These are phyloP conservation scores for Erythrobasidium hasegawianum DNA, from an alignment of 1,284 basidiomycete genomes.

Conservation along the genomic window DNA sequence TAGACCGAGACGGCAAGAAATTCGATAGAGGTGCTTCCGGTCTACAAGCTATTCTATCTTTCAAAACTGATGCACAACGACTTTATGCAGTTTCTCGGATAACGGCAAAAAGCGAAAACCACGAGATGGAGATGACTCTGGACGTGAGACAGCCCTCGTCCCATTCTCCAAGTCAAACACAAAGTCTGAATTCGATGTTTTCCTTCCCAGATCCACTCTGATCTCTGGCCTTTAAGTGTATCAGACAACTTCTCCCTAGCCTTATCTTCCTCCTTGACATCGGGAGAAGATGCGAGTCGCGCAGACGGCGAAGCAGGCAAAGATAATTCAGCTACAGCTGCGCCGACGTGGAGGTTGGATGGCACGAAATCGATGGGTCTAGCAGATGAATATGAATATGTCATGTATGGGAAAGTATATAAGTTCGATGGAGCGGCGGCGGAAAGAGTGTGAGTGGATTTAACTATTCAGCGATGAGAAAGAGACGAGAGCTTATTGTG, in stretches of 20 bases:
- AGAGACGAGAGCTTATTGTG: not conserved
- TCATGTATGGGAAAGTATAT: slow-evolving; percentile 99
- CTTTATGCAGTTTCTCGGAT: slow-evolving; percentile 71
- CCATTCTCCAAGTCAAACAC: slow-evolving; percentile 44
- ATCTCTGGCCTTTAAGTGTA: slow-evolving; percentile 49
- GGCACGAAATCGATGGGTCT: slow-evolving; percentile 79
- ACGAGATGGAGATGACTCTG: slow-evolving; percentile 80
- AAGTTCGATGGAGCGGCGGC: slow-evolving; percentile 85
- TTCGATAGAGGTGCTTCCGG: slow-evolving; percentile 79
- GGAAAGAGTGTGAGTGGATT: slow-evolving; percentile 73
- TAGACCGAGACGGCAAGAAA: slow-evolving; percentile 92
- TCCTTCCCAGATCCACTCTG: slow-evolving; percentile 38
- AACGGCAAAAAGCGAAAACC: slow-evolving; percentile 58
- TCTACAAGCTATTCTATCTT: not conserved
- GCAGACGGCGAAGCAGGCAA: slow-evolving; percentile 43
- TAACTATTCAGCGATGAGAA: too few relatives aligned
- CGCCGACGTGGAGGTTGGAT: slow-evolving; percentile 77
- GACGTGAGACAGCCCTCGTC: slow-evolving; percentile 53
- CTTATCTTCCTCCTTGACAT: slow-evolving; percentile 75
- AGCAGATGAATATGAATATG: slow-evolving; percentile 96
- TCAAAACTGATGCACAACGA: not conserved
- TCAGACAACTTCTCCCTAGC: slow-evolving; percentile 78
- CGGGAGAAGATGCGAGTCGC: slow-evolving; percentile 54
- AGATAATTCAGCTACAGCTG: slow-evolving; percentile 59
- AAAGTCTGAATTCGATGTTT: not conserved